phyloP scores from a whole-genome alignment of 2,329 filamentous ascomycete genomes.

The Colletotrichum noveboracense region DNA sequence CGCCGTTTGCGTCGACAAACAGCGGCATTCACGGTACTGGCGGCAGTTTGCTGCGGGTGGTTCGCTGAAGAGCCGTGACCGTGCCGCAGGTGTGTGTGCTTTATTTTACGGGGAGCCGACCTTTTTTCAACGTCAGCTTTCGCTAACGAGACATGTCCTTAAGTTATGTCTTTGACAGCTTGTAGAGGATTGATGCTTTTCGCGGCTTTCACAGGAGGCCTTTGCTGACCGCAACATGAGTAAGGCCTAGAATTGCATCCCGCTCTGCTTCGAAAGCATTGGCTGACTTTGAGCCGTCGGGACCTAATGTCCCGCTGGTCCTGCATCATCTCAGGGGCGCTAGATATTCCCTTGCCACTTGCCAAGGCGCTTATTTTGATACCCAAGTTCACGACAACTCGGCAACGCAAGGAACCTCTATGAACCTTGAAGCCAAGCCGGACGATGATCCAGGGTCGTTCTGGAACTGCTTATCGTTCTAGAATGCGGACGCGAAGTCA shows the following conservation, averaged over 20 bases:
- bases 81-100: background rate
- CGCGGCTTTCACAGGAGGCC: background rate
- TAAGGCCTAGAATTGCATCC: background rate
- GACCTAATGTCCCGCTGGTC: background rate
- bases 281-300: background rate
- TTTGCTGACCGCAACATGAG: background rate
- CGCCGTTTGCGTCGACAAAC: slow-evolving; percentile 4
- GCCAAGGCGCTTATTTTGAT: background rate
- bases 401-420: background rate
- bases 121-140: background rate
- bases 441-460: background rate
- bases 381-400: background rate
- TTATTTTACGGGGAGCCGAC: background rate
- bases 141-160: background rate
- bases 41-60: background rate
- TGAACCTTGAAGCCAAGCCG: background rate
- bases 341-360: slow-evolving; percentile 7
- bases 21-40: background rate
- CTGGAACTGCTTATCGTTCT: background rate
- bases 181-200: background rate
- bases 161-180: background rate
- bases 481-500: background rate
- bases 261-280: background rate
- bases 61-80: background rate
- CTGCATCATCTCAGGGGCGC: slow-evolving; percentile 8